A percentile compares a stretch with the other conserved stretches of the same genome.
phyloP scores from a whole-genome alignment of 164 flowering plant species.

The Warburgia ugandensis region DNA sequence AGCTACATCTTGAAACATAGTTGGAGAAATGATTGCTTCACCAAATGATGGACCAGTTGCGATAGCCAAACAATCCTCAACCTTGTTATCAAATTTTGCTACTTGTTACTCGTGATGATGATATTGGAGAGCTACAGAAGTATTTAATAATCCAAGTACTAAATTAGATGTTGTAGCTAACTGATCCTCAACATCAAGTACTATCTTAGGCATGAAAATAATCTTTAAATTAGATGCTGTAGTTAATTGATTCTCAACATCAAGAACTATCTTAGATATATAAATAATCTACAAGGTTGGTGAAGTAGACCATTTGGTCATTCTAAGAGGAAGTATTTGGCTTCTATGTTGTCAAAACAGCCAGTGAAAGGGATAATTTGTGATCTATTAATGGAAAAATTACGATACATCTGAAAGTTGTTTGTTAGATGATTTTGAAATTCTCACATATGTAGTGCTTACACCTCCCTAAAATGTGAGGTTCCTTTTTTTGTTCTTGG shows the following conservation, averaged over 20 bases:
- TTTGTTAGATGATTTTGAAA: no score
- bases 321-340: constrained; percentile 55
- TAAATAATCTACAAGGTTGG: constrained; percentile 26
- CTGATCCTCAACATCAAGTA: constrained; percentile 7
- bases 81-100: background rate
- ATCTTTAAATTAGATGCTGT: no score
- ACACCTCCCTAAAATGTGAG: no score
- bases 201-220: constrained; percentile 23
- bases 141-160: constrained; percentile 3
- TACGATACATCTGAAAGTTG: constrained; percentile 39
- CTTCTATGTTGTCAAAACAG: constrained; percentile 58
- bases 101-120: background rate
- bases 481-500: no score
- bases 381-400: constrained; percentile 55
- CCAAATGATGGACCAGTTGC: background rate
- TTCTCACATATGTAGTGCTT: no score
- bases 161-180: constrained; percentile 11
- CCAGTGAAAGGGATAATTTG: constrained; percentile 27
- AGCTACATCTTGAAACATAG: background rate
- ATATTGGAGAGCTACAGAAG: constrained; percentile 6
- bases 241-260: no score
- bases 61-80: background rate
- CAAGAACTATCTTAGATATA: no score
- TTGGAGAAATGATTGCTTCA: background rate
- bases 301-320: constrained; percentile 34